Base-by-base conservation (phyloP, 148 eudicot species). In the Salicornia ramosissima region DNA sequence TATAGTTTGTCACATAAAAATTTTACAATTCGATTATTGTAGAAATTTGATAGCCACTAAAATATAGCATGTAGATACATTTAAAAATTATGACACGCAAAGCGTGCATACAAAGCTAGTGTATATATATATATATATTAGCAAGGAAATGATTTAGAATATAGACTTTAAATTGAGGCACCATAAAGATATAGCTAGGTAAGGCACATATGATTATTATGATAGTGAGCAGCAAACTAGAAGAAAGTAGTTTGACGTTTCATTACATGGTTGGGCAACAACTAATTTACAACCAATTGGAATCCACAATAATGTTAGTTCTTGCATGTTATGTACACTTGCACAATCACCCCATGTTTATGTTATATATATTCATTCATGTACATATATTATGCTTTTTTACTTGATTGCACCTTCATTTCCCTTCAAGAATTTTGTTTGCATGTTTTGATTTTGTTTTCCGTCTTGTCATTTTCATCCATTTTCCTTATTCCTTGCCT, bases 261-360 rank as follows among this genome's bases (percentile, higher is more conserved):
- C 74, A 63, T 69, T 15, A 62, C 25, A 45, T 75, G 64, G 74
- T 69, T 69, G 74, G 78, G 69, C 69, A 69, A 68, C 70, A 18
- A 53, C 55, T 55, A 51, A 29, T 69, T 69, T 18, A 54, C 49
- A 52, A 55, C 74, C 74, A 69, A 75, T 69, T 9, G 64, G 19
- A 29, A 62, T 7, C 56, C 69, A 62, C 28, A 51, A 25, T 26
- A 24, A 16, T 57, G 4, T 40, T 51, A 10, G 46, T 67, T 9
- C 46, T 61, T 61, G 6, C 46, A 58, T 31, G 8, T 12, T 7
- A 1, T 52, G 8, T 19, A 21, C 13, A 50, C 53, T 50, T 54
- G 25, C 0, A 25, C 31, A 10, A 46, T 46, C 13, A 13, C 0
- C 3, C 50, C n/a, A 49, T 15, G 4, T 18, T 47, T 15, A 11